These are phyloP conservation scores for Beauveria sp. DNA, from an alignment of 2,329 filamentous ascomycete species.

Conservation along the genomic window DNA sequence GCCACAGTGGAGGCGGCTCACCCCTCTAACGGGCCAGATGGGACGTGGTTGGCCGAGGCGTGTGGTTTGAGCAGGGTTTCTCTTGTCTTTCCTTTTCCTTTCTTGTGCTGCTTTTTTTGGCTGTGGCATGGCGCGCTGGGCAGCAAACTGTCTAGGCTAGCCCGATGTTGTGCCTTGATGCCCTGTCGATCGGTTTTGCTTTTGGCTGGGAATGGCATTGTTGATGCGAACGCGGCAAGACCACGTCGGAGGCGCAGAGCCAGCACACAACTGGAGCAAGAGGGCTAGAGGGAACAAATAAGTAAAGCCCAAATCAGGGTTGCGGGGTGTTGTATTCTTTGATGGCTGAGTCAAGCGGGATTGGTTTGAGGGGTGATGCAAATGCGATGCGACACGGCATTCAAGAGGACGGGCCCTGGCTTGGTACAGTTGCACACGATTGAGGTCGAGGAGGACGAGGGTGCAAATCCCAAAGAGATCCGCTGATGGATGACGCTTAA, in stretches of 20 bases:
- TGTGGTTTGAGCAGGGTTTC: background rate
- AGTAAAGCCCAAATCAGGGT: background rate
- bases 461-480: no score
- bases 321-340: background rate
- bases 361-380: background rate
- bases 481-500: no score
- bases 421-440: background rate
- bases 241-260: background rate
- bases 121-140: background rate
- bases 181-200: constrained; percentile 1
- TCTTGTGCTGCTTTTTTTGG: background rate
- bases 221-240: constrained; percentile 5
- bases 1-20: background rate
- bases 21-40: background rate
- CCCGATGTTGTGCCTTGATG: background rate
- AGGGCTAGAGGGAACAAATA: background rate
- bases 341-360: background rate
- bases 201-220: background rate
- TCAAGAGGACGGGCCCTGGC: background rate
- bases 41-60: background rate
- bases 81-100: background rate
- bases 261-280: background rate
- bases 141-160: constrained; percentile 6
- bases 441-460: no score
- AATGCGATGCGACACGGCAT: background rate